Evolutionary conservation across 495 filamentous ascomycete species (phyloP), one percentile per base, ranked within the genome.

Genomic region (Podospora australis): DNA sequence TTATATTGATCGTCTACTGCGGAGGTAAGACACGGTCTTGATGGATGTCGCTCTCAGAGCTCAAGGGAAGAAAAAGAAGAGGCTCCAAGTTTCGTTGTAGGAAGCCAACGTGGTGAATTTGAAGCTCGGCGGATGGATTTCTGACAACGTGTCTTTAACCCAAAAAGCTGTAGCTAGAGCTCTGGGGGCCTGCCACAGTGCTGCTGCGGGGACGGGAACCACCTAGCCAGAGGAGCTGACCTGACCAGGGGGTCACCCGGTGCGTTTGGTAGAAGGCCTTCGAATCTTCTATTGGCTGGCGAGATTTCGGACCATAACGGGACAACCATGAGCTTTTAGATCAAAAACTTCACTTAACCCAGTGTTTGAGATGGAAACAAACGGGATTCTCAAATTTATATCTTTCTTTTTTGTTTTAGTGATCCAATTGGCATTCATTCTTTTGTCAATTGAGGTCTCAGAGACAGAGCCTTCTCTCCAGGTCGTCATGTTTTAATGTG

Each of bases 31-130:
- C 41, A 52, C 44, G 36, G 30, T 49, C 34, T 35, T 24, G 56
- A 58, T 63, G 54, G 55, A 59, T 65, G 56, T 59, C 61, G 58
- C 66, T 70, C 58, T 66, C 65, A 71, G 59, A 66, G 71, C 67
- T 68, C 57, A 57, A 66, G 40, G 22, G 34, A 51, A 58, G 53
- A 54, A 64, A 55, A 55, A 51, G 56, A 62, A 59, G 62, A 56
- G 60, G 50, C 52, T 56, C 52, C 51, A 48, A 40, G 53, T 49
- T 52, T 47, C 45, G 59, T 50, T 48, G 54, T 32, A 26, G 51
- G 54, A 40, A 57, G 57, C 62, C 56, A 54, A 29, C 46, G 58
- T 62, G 53, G 50, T 58, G 56, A 62, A 60, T 64, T 66, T 64
- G 58, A 62, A 58, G 57, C 50, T 53, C 50, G 44, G 50, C 50